Base-by-base conservation (phyloP, 805 yeast genomes). In the Candida qinlingensis region DNA sequence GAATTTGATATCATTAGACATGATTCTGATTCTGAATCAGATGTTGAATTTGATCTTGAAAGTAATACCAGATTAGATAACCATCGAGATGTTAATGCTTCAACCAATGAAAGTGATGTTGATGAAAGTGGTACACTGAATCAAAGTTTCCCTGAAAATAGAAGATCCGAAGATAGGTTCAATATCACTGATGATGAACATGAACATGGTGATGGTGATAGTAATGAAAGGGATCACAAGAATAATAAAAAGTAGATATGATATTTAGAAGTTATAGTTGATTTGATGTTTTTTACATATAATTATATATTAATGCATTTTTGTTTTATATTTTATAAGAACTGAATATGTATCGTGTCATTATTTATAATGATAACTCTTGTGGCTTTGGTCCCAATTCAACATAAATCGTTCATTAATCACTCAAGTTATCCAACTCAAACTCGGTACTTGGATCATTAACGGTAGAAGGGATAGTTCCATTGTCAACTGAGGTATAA, bases 21-120 rank as follows among this genome's bases (percentile, higher is more conserved):
- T 69, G 90, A 67, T 79, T 84, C 58, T 37, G 80, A 80, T 47
- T 83, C 78, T 58, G 94, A 86, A 61, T 83, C 86, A 60, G 95
- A 86, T 60, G 80, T 85, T 42, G 86, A 86, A 41, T 44, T 49
- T 13, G 52, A 49, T 26, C 11, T 47, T 27, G 49, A 41, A 10
- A 33, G 26, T 33, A 33, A 30, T 28, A 85, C 82, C 19, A 84
- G 85, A 7, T 86, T 83, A 40, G 53, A 48, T 11, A 50, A 54
- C 31, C 41, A 34, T 31, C 4, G 7, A 8, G 19, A 52, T 30
- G 41, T 26, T 12, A 7, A 7, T n/a, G 12, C 19, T 12, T 36
- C 38, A 10, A 38, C 41, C 8, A 25, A 28, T 29, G 33, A 37
- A 6, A 38, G 35, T 39, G 44, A 33, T 11, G 39, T 36, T 12